Percentiles rank a stretch among this genome's conserved stretches.
phyloP scores from a whole-genome alignment of 202 grass and related monocot genomes.

The Zoysia matrella region DNA sequence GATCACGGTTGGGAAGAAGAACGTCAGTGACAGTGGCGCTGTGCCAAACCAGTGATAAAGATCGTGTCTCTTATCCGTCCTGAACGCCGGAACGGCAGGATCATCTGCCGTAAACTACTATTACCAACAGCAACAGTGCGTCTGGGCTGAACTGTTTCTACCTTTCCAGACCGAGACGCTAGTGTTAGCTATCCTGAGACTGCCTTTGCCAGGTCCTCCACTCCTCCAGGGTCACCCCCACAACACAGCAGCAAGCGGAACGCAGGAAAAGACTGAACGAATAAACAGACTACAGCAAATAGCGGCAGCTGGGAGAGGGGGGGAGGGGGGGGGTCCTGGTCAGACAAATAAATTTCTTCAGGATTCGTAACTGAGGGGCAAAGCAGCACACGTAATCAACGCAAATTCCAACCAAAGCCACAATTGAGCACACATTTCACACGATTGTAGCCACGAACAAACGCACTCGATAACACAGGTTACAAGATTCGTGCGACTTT shows the following conservation, averaged over 20 bases:
- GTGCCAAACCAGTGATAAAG: slow-evolving; percentile 21
- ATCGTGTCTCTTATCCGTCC: slow-evolving; percentile 19
- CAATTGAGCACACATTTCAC: slow-evolving; percentile 6
- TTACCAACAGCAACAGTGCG: slow-evolving; percentile 7
- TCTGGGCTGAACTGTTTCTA: slow-evolving; percentile 12
- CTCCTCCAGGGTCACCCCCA: neutral
- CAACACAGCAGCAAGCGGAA: neutral
- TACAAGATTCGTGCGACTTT: slow-evolving; percentile 26
- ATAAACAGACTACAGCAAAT: neutral
- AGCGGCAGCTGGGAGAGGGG: neutral
- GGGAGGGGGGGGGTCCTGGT: neutral
- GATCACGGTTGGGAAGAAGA: neutral
- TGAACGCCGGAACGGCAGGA: neutral
- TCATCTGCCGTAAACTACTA: neutral
- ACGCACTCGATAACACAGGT: slow-evolving; percentile 16
- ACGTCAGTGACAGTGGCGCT: neutral
- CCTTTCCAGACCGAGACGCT: neutral
- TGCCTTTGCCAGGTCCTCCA: slow-evolving; percentile 1
- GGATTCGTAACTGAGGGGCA: neutral
- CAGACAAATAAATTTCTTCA: too few relatives aligned
- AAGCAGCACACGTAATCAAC: slow-evolving; percentile 26
- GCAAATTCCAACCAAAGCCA: slow-evolving; percentile 18
- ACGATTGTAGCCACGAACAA: slow-evolving; percentile 42
- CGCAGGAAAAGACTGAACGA: neutral
- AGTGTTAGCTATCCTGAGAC: slow-evolving; percentile 14